Base-by-base conservation (phyloP, 1,139 yeast species). In the Taphrina sp. region DNA sequence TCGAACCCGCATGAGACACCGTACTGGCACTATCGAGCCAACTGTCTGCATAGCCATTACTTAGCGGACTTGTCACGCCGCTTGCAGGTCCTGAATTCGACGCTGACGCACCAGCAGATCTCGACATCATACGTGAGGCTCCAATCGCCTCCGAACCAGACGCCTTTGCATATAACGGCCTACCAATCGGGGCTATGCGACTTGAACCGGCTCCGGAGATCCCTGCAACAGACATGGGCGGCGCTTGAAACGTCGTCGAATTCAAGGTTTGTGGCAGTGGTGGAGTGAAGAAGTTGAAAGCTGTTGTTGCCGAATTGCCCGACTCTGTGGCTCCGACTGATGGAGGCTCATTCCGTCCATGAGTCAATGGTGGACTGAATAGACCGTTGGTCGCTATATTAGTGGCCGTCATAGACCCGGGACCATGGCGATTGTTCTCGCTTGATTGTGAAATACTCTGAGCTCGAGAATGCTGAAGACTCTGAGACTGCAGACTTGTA, bases 61-160 rank as follows among this genome's bases (percentile, higher is more conserved):
- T 43, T 14, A 43, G 37, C 17, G 47, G 47, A 43, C 47, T 43
- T 5, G 47, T 43, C n/a, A 43, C 47, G 5, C 47, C 38, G 14
- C 35, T 23, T n/a, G 47, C 23, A 16, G 23, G 38, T 16, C 20
- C 29, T 3, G 47, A 43, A 14, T 23, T 31, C 5, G 19, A 38
- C 5, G 7, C 31, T 17, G 47, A 31, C 16, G 26, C 20, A 20
- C 38, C n/a, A 5, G 36, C 5, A 12, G 19, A n/a, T 7, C 29
- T 29, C 7, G 16, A n/a, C n/a, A 19, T 29, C 29, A 29, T 43
- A 2, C 47, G 36, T 19, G 47, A 43, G 19, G 28, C 14, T 5
- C 28, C 47, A 43, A 43, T n/a, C 5, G 47, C 12, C 29, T 43
- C 47, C 2, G 38, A 31, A 8, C 12, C n/a, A 26, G 7, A 7